phyloP scores from a whole-genome alignment of 2,329 filamentous ascomycete species.

The Macrophomina phaseolina region DNA sequence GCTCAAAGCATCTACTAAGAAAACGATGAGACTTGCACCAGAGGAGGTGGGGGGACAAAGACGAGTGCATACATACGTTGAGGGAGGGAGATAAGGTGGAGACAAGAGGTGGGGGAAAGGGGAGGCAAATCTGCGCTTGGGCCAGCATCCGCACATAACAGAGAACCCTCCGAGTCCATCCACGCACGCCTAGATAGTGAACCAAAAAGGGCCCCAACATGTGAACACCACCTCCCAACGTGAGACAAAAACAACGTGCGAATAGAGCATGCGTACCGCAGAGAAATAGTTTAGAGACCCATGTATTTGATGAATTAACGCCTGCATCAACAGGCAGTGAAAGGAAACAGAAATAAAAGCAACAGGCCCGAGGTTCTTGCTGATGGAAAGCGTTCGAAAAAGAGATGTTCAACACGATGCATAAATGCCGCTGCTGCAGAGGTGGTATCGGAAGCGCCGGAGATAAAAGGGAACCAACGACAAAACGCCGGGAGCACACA shows the following conservation, averaged over 20 bases:
- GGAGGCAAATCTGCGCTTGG: neutral
- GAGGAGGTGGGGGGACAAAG: no score
- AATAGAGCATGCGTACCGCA: slow-evolving; percentile 3
- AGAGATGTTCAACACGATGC: slow-evolving; percentile 20
- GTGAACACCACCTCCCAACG: slow-evolving; percentile 1
- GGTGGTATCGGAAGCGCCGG: slow-evolving; percentile 25
- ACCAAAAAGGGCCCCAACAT: neutral
- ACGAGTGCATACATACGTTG: neutral
- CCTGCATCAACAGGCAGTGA: slow-evolving; percentile 22
- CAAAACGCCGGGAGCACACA: slow-evolving; percentile 13
- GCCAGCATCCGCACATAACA: neutral
- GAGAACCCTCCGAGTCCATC: neutral
- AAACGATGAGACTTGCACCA: no score
- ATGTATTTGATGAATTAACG: slow-evolving; percentile 25
- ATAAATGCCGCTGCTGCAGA: slow-evolving; percentile 25
- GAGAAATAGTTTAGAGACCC: slow-evolving; percentile 5
- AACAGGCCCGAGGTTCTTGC: slow-evolving; percentile 17
- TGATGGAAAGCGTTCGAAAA: slow-evolving; percentile 18
- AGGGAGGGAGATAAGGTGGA: neutral
- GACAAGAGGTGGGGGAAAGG: neutral
- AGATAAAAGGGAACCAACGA: slow-evolving; percentile 25
- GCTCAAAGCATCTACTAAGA: neutral
- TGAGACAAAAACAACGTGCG: neutral
- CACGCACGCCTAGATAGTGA: neutral
- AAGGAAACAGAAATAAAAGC: slow-evolving; percentile 12